These are phyloP conservation scores for Larix sibirica DNA, from an alignment of 83 land plant genomes.

Conservation along the genomic window DNA sequence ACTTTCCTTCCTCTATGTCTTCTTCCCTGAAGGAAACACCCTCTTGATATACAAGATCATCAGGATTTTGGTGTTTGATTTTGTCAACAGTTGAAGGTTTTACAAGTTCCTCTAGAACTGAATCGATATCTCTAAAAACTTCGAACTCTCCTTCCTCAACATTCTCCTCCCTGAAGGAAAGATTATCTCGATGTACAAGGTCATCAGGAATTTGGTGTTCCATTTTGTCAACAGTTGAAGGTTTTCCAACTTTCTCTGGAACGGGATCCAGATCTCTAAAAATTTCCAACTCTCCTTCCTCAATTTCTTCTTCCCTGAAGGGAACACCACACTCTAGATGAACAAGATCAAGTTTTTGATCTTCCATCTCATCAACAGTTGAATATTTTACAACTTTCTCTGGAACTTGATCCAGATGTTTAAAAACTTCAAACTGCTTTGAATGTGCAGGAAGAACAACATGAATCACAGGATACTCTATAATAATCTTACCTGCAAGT, in stretches of 20 bases:
- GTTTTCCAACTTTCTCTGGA: not conserved
- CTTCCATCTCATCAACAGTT: not conserved
- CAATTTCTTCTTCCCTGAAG: slow-evolving; percentile 38
- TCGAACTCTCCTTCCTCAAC: slow-evolving; percentile 60
- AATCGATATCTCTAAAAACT: slow-evolving; percentile 35
- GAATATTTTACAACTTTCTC: slow-evolving; percentile 14
- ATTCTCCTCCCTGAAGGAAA: slow-evolving; percentile 66
- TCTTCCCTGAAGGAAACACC: slow-evolving; percentile 67
- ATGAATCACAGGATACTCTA: slow-evolving; percentile 81
- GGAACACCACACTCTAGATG: not conserved
- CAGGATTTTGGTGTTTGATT: not conserved
- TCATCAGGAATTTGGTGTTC: not conserved
- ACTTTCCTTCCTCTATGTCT: slow-evolving; percentile 53
- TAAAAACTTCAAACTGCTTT: slow-evolving; percentile 43
- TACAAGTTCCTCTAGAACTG: slow-evolving; percentile 33
- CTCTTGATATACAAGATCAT: slow-evolving; percentile 23
- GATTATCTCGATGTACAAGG: slow-evolving; percentile 33
- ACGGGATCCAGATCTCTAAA: not conserved
- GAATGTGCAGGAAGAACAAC: slow-evolving; percentile 59
- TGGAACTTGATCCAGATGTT: not conserved
- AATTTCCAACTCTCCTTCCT: slow-evolving; percentile 54
- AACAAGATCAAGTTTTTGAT: not conserved
- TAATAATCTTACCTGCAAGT: slow-evolving; percentile 44
- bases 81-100: slow-evolving; percentile 8
- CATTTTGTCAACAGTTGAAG: not conserved